Evolutionary conservation across 169 alveolate species (phyloP).

Genomic region (Cryptosporidium ryanae): DNA sequence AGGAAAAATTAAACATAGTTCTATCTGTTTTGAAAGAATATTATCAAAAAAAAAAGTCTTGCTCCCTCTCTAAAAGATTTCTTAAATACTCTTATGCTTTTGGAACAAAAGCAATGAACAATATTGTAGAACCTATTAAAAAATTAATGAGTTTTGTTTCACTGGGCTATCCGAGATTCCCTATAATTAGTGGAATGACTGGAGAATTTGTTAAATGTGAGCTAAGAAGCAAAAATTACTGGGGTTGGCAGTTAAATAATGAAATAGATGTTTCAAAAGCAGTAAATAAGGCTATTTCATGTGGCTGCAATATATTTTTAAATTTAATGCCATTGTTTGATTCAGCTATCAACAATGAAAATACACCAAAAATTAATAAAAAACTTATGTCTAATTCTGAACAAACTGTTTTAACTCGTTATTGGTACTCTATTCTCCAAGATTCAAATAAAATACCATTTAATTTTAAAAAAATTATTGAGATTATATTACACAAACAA

Average conservation of each 20-base stretch:
- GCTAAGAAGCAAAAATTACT: slow-evolving; percentile 28
- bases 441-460: not conserved
- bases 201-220: slow-evolving; percentile 75
- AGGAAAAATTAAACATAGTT: slow-evolving; percentile 78
- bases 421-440: not conserved
- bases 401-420: no score
- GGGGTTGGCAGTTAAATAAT: slow-evolving; percentile 70
- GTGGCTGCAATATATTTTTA: slow-evolving; percentile 1
- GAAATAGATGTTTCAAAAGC: not conserved
- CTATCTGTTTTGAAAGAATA: slow-evolving; percentile 71
- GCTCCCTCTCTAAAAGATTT: slow-evolving; percentile 6
- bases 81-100: slow-evolving; percentile 21
- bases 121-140: slow-evolving; percentile 76
- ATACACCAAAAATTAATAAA: not conserved
- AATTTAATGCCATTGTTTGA: slow-evolving; percentile 30
- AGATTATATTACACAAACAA: not conserved
- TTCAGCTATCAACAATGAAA: slow-evolving; percentile 2
- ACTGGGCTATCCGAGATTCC: slow-evolving; percentile 74
- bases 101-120: slow-evolving; percentile 12
- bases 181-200: slow-evolving; percentile 78
- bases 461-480: not conserved
- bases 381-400: not conserved
- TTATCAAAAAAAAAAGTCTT: not conserved
- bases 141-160: slow-evolving; percentile 75
- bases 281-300: slow-evolving; percentile 25